Base-by-base conservation (phyloP, 257 asterid genomes). In the Dorcoceras hygrometricum region DNA sequence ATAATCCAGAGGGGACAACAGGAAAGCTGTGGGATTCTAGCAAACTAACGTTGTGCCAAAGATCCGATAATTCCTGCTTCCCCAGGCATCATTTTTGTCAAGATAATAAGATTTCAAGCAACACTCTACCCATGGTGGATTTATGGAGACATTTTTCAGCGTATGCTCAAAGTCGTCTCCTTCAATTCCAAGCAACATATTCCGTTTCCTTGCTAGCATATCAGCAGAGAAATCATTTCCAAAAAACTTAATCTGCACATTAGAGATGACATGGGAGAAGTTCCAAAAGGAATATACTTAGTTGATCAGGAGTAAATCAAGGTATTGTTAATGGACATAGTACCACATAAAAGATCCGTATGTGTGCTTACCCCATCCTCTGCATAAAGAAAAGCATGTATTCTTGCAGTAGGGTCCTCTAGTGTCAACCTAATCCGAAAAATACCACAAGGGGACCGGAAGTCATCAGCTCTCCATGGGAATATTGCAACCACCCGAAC, bases 381-480 rank as follows among this genome's bases (percentile, higher is more conserved):
- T 5, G 73, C 86, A 67, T 72, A 87, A 55, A 89, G 69, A 69
- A 65, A 84, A 75, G 98, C 95, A 66, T 86, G 93, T 70, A 87
- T 73, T 83, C 97, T 81, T 66, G 95, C 88, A 58, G 98, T 92
- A 31, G 98, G 95, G 68, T 92, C 98, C 81, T 92, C 98, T 39
- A 92, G 78, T 53, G 97, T 92, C 66, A 92, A 65, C 77, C 93
- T 80, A 67, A 92, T 70, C 82, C 95, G 82, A 60, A 80, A 92
- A 67, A 69, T 60, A 68, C 91, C 97, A 54, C 23, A 32, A 72
- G 85, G 87, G 60, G 85, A 65, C 59, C 80, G 72, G 65, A 92
- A 87, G 43, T 79, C 78, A 57, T 82, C 82, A 25, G 75, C 71
- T 36, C 54, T 66, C 88, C 91, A 87, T 28, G 98, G 98, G 24